Base-by-base conservation (phyloP, 495 filamentous ascomycete species). In the Hypoxylon lenormandii region DNA sequence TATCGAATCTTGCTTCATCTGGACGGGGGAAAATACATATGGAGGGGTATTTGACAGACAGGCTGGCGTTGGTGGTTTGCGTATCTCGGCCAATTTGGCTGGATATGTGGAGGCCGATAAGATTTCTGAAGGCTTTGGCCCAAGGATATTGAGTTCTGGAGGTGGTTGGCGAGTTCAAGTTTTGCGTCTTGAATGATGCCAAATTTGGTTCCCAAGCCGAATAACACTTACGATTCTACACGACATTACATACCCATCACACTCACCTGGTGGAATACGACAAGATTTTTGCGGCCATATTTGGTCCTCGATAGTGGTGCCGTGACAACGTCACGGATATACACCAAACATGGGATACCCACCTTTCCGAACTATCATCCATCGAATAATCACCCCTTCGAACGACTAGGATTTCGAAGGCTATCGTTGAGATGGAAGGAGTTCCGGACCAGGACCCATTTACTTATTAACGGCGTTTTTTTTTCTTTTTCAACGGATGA, bases 1-100 rank as follows among this genome's bases (percentile, higher is more conserved):
- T 33, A 22, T 52, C 50, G 52, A 61, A 72, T 74, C 59, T 73
- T 70, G 73, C 66, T 75, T 56, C 49, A 78, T 79, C 74, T 78
- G 69, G 62, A 55, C 65, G 72, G 66, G 36, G 60, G 73, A 72
- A 76, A 76, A 77, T 76, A 78, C 79, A 79, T 72, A 69, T 60
- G 55, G 62, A 72, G 53, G 65, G 42, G 62, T 70, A 33, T 66
- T 69, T 66, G 57, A 51, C 70, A 50, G 57, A 62, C 59, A 64
- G 47, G 55, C 54, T 55, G 67, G 65, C 70, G 45, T 54, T 55
- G 67, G 65, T 70, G 45, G 69, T 58, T 67, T 64, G 52, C 64
- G 67, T 70, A 66, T 69, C 53, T 70, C 55, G 45, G 61, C 60
- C 69, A 68, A 57, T 52, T 67, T 54, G 67, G 65, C 74, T 69